Conservation (phyloP, 176 grass and related monocot species). For the Canna indica region DNA sequence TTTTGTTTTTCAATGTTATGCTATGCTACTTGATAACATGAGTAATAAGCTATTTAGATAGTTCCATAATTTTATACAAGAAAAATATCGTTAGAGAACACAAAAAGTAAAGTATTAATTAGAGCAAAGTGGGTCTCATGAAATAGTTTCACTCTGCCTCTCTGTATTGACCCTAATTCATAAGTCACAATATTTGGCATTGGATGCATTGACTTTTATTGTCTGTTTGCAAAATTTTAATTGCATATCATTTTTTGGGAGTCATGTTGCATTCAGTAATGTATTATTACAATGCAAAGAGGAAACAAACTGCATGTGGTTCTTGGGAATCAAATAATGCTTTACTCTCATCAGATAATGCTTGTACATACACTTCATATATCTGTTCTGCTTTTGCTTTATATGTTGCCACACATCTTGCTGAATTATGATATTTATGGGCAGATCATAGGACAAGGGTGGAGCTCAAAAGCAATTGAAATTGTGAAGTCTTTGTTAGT, state of each 20-base stretch:
- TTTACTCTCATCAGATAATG: neutral
- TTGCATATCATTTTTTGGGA: no score
- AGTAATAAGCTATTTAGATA: neutral
- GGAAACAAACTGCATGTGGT: no score
- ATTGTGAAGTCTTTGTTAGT: slow-evolving; percentile 57
- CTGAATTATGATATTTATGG: slow-evolving; percentile 23
- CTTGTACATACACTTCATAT: neutral
- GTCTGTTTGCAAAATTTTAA: no score
- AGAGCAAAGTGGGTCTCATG: no score
- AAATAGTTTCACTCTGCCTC: no score
- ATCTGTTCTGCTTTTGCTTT: neutral
- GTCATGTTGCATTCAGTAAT: neutral
- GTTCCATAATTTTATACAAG: neutral
- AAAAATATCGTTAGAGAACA: neutral
- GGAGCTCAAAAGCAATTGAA: slow-evolving; percentile 41
- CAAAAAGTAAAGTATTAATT: neutral
- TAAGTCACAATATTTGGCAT: no score
- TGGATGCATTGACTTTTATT: no score
- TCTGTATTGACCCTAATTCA: no score
- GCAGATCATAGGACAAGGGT: slow-evolving; percentile 40
- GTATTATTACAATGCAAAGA: neutral
- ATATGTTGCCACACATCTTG: neutral
- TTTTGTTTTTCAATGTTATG: neutral
- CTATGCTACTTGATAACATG: no score
- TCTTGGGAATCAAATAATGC: neutral